phyloP scores from a whole-genome alignment of 768 basidiomycete species.

The Rossbeevera mucosa region DNA sequence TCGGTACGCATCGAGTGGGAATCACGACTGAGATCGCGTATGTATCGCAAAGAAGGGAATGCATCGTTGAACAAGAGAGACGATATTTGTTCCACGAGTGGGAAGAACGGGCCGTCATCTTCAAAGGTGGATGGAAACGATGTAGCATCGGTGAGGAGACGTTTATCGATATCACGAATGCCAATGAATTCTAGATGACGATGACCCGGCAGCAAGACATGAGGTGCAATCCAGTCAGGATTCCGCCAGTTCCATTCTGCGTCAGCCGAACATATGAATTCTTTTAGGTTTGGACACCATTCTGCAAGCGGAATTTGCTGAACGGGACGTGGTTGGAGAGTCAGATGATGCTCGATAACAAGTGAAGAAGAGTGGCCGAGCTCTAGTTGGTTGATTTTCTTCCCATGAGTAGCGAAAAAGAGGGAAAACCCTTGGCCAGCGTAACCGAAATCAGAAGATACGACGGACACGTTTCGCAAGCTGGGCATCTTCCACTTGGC shows the following conservation, averaged over 20 bases:
- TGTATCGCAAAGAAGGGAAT: constrained; percentile 56
- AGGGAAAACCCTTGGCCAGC: constrained; percentile 58
- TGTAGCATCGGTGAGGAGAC: constrained; percentile 45
- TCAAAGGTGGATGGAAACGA: constrained; percentile 31
- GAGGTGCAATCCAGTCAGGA: constrained; percentile 79
- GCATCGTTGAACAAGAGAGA: constrained; percentile 53
- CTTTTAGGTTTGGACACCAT: constrained; percentile 64
- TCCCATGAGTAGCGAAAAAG: constrained; percentile 67
- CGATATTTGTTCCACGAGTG: constrained; percentile 60
- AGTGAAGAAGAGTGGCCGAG: constrained; percentile 66
- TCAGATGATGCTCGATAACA: constrained; percentile 64
- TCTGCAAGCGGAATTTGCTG: constrained; percentile 49
- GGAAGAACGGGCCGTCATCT: constrained; percentile 54
- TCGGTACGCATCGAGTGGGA: constrained; percentile 51
- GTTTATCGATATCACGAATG: constrained; percentile 64
- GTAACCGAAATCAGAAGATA: constrained; percentile 68
- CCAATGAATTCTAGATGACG: constrained; percentile 61
- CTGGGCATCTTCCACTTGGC: constrained; percentile 63
- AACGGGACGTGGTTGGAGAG: constrained; percentile 36
- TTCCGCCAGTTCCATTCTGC: constrained; percentile 79
- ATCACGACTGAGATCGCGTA: constrained; percentile 61
- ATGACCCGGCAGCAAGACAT: constrained; percentile 64
- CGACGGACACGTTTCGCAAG: constrained; percentile 59
- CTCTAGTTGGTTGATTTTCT: constrained; percentile 59
- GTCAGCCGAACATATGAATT: constrained; percentile 73